phyloP scores from a whole-genome alignment of 192 early-diverging fungal genomes.

The Linnemannia elongata region DNA sequence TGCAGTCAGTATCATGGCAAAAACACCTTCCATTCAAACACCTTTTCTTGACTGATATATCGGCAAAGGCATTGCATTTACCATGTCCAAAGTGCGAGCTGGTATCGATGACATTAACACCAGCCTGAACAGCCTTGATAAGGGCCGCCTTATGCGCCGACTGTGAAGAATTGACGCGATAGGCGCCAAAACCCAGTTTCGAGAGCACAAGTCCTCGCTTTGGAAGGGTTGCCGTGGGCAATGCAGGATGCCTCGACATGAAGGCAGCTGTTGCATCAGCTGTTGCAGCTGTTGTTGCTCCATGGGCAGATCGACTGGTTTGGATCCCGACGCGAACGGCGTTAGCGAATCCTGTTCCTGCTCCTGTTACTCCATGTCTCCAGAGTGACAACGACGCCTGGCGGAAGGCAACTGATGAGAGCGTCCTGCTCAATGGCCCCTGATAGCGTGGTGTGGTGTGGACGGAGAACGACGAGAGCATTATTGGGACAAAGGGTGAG shows the following conservation, averaged over 20 bases:
- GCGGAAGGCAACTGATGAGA: background rate
- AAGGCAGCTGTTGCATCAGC: slow-evolving; percentile 42
- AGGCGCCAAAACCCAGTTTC: slow-evolving; percentile 77
- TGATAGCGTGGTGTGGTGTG: background rate
- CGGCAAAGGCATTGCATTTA: background rate
- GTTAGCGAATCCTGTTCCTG: background rate
- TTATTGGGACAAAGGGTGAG: background rate
- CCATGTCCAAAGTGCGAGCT: slow-evolving; percentile 80
- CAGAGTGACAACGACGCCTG: background rate
- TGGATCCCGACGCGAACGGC: background rate
- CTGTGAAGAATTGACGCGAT: slow-evolving; percentile 62
- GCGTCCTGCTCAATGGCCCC: background rate
- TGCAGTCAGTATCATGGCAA: background rate
- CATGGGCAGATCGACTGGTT: background rate
- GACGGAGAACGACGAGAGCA: background rate
- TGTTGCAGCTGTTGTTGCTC: slow-evolving; percentile 41
- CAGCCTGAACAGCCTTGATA: slow-evolving; percentile 64
- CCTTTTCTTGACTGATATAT: background rate
- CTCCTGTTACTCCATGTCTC: background rate
- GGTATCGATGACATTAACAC: slow-evolving; percentile 84
- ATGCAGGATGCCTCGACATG: slow-evolving; percentile 19
- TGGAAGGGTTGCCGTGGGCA: slow-evolving; percentile 56
- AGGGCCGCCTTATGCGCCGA: slow-evolving; percentile 64
- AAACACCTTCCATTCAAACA: background rate
- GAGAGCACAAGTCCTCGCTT: slow-evolving; percentile 64